Base-by-base conservation (phyloP, 805 yeast species). In the Lipomyces yamadae region DNA sequence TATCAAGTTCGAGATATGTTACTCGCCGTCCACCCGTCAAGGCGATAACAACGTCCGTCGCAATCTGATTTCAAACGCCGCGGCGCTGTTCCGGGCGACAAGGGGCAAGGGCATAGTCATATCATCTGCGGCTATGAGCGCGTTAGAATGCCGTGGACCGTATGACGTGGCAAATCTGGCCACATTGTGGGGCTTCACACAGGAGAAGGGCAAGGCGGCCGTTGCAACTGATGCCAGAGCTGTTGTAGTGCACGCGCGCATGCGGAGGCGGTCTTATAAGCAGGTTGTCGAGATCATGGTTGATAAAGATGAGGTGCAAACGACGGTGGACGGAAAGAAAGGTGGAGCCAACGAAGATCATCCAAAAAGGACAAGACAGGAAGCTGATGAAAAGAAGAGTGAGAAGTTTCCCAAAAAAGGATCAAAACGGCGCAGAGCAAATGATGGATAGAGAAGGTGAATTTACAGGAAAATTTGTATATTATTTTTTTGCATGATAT, bases 71-170 rank as follows among this genome's bases (percentile, higher is more conserved):
- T 82, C 87, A 42, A 93, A 92, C 75, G 85, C 88, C 1, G 82
- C 90, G 64, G 88, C 90, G 72, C 83, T 95, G 15, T 83, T 92
- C 10, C 79, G 99, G 69, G 91, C 97, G 11, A 84, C 96, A 0
- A 82, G 99, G 71, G 84, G 86, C 18, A 83, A 92, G 55, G 98
- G 98, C 0, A 74, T 95, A 18, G 82, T 95, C 1, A 81, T 92
- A 4, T 85, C 94, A 11, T 86, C 94, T 73, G 98, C 97, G 2
- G 91, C 95, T 0, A 65, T 73, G 2, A 75, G 78, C 35, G 72
- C 78, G 2, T 75, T 86, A 39, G 86, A 86, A 55, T 78, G 86
- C n/a, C 81, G 98, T 69, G 85, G 87, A 37, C 85, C 86, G 50
- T 80, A 83, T 56, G 97, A 95, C 73, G 83, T 91, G 5, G 81